Percentiles rank a stretch among this genome's conserved stretches.
Evolutionary conservation across 495 filamentous ascomycete species (phyloP).

Genomic region (Cairneyella variabilis): DNA sequence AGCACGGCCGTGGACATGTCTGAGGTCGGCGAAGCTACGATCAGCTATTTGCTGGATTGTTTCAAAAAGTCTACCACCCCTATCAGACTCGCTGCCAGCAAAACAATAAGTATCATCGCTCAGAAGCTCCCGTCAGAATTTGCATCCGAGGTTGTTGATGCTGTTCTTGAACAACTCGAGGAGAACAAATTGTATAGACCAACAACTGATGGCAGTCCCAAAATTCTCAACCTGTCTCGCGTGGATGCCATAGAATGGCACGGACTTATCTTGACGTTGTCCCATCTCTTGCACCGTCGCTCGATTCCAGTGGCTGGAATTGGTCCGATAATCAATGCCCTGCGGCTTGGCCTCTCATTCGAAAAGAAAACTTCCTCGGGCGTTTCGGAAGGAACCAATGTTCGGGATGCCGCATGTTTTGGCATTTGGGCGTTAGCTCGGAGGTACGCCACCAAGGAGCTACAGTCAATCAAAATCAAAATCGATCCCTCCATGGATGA

Average conservation of each 20-base stretch:
- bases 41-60: slow-evolving; percentile 63
- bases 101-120: slow-evolving; percentile 83
- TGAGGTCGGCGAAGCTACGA: slow-evolving; percentile 65
- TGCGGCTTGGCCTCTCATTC: slow-evolving; percentile 74
- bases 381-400: slow-evolving; percentile 79
- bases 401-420: slow-evolving; percentile 95
- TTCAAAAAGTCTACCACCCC: slow-evolving; percentile 83
- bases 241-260: slow-evolving; percentile 88
- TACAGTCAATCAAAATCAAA: slow-evolving; percentile 55
- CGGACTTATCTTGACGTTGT: slow-evolving; percentile 80
- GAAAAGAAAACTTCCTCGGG: slow-evolving; percentile 82
- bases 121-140: slow-evolving; percentile 73
- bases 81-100: slow-evolving; percentile 85
- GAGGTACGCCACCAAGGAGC: slow-evolving; percentile 76
- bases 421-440: slow-evolving; percentile 90
- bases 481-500: slow-evolving; percentile 16
- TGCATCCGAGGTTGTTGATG: slow-evolving; percentile 80
- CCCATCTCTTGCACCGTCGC: slow-evolving; percentile 76
- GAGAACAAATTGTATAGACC: slow-evolving; percentile 54
- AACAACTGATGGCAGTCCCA: background rate
- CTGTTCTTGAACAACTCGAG: slow-evolving; percentile 69
- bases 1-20: slow-evolving; percentile 28
- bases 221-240: slow-evolving; percentile 59
- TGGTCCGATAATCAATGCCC: slow-evolving; percentile 61
- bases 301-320: slow-evolving; percentile 66